Evolutionary conservation across 345 rosid species (phyloP), one percentile per base, ranked within the genome.

Genomic region (Iberis pinnata): DNA sequence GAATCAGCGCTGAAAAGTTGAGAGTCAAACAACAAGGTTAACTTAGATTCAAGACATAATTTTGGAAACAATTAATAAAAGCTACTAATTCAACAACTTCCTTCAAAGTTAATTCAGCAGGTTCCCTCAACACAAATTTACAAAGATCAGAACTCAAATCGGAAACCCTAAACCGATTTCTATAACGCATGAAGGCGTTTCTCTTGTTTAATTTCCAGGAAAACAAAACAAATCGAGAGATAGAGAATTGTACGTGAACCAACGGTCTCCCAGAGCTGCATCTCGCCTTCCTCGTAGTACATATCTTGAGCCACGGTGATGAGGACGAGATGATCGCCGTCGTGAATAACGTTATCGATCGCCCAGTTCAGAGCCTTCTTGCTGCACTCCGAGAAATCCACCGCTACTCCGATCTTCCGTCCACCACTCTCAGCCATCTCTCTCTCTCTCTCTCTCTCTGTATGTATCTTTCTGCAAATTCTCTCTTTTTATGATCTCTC

Each of bases 381-480:
- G 75, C 98, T 83, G 69, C 88, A 83, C 9, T 58, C 56, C n/a
- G 95, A 89, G 82, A 86, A 89, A 75, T 86, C 95, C 44, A 89
- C 75, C 12, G 95, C 95, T 15, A 86, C 86, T 8, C 94, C 97
- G 8, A 89, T 72, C 61, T 76, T 86, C 36, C 83, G 60, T 2
- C 71, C 82, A 39, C 33, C 66, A 18, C 67, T 54, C 53, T 31
- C 74, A 60, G 71, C 88, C 89, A 81, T 79, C 38, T 46, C 40
- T 60, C 38, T 42, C 12, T 39, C 4, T 20, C 38, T 64, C 6
- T 56, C 27, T 29, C 25, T 22, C 25, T 22, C 25, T 22, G 25
- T 22, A 22, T 22, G n/a, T 22, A 22, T 6, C 25, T 22, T 22
- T 22, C 6, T 22, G 25, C 25, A 2, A 2, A 3, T 22, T 22